A percentile compares a stretch with the other conserved stretches of the same genome.
These are phyloP conservation scores for Sanguinoderma infundibulare DNA, from an alignment of 1,284 basidiomycete genomes.

Conservation along the genomic window DNA sequence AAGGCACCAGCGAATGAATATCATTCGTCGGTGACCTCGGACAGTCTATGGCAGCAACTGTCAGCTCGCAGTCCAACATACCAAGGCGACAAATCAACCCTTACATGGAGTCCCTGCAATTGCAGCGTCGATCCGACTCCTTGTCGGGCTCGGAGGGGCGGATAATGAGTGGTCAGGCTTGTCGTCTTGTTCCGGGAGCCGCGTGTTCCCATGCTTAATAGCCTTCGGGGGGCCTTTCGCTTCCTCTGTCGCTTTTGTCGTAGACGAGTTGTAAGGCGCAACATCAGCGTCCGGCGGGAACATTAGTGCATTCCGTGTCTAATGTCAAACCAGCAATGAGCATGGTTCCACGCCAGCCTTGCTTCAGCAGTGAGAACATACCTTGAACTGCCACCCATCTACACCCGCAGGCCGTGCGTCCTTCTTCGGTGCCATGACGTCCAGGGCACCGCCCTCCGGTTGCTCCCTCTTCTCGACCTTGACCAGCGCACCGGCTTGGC, in stretches of 20 bases:
- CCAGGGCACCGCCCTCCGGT: conserved; percentile 42
- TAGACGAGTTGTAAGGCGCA: conserved; percentile 71
- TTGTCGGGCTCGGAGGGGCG: conserved; percentile 83
- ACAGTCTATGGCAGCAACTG: conserved; percentile 48
- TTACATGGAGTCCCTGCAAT: conserved; percentile 83
- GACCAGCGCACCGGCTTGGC: conserved; percentile 16
- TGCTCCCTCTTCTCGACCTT: conserved; percentile 33
- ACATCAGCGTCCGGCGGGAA: conserved; percentile 89
- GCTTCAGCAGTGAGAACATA: conserved; percentile 36
- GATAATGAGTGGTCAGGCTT: conserved; percentile 48
- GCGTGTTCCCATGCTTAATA: conserved; percentile 81
- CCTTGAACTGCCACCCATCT: conserved; percentile 90
- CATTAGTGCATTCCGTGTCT: conserved; percentile 93
- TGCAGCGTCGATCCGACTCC: conserved; percentile 87
- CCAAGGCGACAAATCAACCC: conserved; percentile 27
- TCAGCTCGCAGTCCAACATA: conserved; percentile 15
- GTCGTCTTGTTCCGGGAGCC: conserved; percentile 71
- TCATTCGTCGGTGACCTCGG: conserved; percentile 60
- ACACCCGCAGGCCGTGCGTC: conserved; percentile 73
- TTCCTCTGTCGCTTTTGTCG: conserved; percentile 36
- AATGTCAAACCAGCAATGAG: conserved; percentile 13
- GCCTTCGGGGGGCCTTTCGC: conserved; percentile 59
- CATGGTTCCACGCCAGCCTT: neutral
- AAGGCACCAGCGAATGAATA: conserved; percentile 77
- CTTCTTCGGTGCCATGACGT: conserved; percentile 79